Conservation (phyloP, 2,329 filamentous ascomycete species). For the Cladosporium halotolerans region DNA sequence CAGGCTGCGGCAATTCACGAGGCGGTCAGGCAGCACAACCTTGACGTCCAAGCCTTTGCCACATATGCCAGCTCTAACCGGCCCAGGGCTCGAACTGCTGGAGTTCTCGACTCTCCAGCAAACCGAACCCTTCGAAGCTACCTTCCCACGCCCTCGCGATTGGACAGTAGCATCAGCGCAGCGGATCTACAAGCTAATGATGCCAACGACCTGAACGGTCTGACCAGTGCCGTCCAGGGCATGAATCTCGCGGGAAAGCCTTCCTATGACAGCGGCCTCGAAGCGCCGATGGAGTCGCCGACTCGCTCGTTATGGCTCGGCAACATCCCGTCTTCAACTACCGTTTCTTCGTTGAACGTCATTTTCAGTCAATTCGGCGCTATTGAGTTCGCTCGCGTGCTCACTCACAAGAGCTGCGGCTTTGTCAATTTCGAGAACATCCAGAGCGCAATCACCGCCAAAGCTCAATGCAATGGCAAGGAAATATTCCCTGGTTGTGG, state of each 20-base stretch:
- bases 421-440: constrained; percentile 95
- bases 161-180: constrained; percentile 69
- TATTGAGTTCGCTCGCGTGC: constrained; percentile 83
- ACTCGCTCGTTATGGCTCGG: constrained; percentile 95
- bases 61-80: constrained; percentile 75
- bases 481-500: constrained; percentile 97
- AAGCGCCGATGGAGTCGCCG: constrained; percentile 76
- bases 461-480: constrained; percentile 83
- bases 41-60: constrained; percentile 87
- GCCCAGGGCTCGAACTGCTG: constrained; percentile 84
- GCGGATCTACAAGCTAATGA: constrained; percentile 70
- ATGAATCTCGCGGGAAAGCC: constrained; percentile 66
- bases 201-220: constrained; percentile 70
- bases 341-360: constrained; percentile 85
- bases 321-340: constrained; percentile 94
- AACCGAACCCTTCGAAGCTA: constrained; percentile 62
- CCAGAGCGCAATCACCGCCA: constrained; percentile 85
- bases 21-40: constrained; percentile 81
- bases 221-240: constrained; percentile 74
- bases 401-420: constrained; percentile 98
- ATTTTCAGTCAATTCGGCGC: constrained; percentile 92
- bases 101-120: constrained; percentile 74
- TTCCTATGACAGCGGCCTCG: constrained; percentile 62
- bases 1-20: constrained; percentile 56
- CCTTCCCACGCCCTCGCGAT: constrained; percentile 66